These are phyloP conservation scores for Malus fusca DNA, from an alignment of 306 rosid genomes.

Conservation along the genomic window DNA sequence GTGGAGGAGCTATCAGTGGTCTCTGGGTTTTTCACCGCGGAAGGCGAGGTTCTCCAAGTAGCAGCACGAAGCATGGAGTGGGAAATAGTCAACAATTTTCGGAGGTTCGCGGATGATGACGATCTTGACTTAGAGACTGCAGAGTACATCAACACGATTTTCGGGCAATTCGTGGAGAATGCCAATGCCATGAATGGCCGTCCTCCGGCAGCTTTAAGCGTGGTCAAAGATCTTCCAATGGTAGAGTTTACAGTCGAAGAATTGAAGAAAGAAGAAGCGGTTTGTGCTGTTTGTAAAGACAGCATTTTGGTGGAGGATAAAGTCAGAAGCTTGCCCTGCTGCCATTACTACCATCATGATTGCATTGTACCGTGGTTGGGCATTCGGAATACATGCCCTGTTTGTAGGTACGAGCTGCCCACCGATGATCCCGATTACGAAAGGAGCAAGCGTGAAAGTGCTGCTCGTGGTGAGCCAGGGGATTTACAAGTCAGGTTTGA, in stretches of 20 bases:
- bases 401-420: constrained; percentile 83
- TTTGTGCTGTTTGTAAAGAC: constrained; percentile 78
- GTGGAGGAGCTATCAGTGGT: constrained; percentile 48
- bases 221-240: constrained; percentile 62
- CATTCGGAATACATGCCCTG: constrained; percentile 83
- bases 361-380: constrained; percentile 87
- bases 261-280: constrained; percentile 38
- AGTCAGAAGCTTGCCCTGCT: constrained; percentile 76
- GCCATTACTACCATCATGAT: constrained; percentile 76
- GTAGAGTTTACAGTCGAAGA: constrained; percentile 59
- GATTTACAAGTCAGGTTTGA: constrained; percentile 36
- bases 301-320: constrained; percentile 53
- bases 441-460: constrained; percentile 48
- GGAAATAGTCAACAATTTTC: constrained; percentile 65
- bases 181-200: constrained; percentile 55
- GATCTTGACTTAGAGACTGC: constrained; percentile 32
- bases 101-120: constrained; percentile 23
- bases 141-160: constrained; percentile 43
- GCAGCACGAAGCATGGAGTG: constrained; percentile 56
- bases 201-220: constrained; percentile 62
- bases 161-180: constrained; percentile 64
- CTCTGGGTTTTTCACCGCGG: constrained; percentile 45
- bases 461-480: constrained; percentile 21
- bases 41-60: constrained; percentile 37
- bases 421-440: constrained; percentile 80